Conservation (phyloP, 495 filamentous ascomycete species). For the Aspergillus biplanus region DNA sequence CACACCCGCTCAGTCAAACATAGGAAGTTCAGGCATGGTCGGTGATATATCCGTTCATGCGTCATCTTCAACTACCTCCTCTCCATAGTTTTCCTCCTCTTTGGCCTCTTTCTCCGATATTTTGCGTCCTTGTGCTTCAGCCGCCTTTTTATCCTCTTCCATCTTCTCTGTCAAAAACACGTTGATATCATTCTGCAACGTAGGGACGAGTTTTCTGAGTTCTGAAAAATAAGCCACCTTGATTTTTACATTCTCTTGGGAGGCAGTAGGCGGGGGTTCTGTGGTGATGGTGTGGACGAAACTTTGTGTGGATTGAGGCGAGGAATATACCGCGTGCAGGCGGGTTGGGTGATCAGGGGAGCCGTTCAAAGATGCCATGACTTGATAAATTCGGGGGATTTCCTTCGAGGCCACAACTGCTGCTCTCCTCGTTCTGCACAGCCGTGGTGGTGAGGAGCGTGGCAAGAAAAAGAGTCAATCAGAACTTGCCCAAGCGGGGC, state of each 20-base stretch:
- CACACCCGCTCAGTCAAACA: background rate
- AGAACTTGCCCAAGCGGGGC: conserved; percentile 19
- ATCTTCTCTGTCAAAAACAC: conserved; percentile 81
- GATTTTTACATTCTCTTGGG: conserved; percentile 39
- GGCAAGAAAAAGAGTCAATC: background rate
- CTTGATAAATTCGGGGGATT: background rate
- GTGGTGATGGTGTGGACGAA: conserved; percentile 49
- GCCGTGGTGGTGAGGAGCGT: background rate
- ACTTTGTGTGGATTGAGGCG: conserved; percentile 48
- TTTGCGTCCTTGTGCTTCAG: conserved; percentile 43
- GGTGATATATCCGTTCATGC: conserved; percentile 29
- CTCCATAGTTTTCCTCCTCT: conserved; percentile 87
- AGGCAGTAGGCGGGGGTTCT: conserved; percentile 35
- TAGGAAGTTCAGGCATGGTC: background rate
- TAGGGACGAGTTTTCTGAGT: conserved; percentile 62
- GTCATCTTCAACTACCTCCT: conserved; percentile 68
- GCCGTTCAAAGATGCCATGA: conserved; percentile 4
- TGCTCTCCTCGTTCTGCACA: too few relatives aligned
- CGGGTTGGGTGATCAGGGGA: background rate
- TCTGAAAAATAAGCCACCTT: conserved; percentile 69
- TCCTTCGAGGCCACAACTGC: background rate
- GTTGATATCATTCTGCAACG: conserved; percentile 78
- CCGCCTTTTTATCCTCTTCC: conserved; percentile 77
- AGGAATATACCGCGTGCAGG: conserved; percentile 62
- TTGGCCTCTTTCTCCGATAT: conserved; percentile 59